A percentile compares a stretch with the other conserved stretches of the same genome.
Evolutionary conservation across 2,329 filamentous ascomycete species (phyloP).

Genomic region (Botryotinia globosa): DNA sequence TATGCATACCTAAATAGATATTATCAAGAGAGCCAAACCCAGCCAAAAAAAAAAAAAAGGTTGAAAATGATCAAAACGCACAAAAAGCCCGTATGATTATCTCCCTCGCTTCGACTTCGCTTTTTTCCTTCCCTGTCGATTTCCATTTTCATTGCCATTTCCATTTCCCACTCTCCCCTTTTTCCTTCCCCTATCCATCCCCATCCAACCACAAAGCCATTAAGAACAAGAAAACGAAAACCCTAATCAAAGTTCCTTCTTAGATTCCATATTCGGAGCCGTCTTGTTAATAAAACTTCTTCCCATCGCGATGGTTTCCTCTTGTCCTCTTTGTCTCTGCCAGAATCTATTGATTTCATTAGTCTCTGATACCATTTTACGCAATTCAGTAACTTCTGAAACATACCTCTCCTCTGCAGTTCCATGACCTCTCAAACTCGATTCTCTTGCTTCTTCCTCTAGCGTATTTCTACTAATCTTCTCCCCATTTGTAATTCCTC

Average conservation of each 20-base stretch:
- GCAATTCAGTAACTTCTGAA: background rate
- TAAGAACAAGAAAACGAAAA: background rate
- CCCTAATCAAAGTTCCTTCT: slow-evolving; percentile 23
- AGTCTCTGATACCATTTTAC: background rate
- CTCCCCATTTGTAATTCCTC: slow-evolving; percentile 51
- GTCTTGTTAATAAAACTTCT: slow-evolving; percentile 52
- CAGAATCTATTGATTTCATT: slow-evolving; percentile 43
- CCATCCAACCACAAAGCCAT: background rate
- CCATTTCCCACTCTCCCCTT: background rate
- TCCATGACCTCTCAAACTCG: slow-evolving; percentile 50
- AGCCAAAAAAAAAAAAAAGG: background rate
- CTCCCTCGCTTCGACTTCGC: background rate
- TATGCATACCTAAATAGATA: background rate
- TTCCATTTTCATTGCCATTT: background rate
- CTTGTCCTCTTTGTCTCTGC: slow-evolving; percentile 57
- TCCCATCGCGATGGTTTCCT: slow-evolving; percentile 57
- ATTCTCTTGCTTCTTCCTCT: slow-evolving; percentile 59
- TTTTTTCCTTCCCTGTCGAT: background rate
- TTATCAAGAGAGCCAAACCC: background rate
- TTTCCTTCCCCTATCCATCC: no score
- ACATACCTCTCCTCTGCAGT: slow-evolving; percentile 53
- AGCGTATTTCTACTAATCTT: slow-evolving; percentile 63
- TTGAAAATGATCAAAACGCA: background rate
- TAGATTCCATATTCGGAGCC: slow-evolving; percentile 15
- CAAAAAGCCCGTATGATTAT: background rate